Evolutionary conservation across 2,329 filamentous ascomycete genomes (phyloP).

Genomic region (Didymella sp.): DNA sequence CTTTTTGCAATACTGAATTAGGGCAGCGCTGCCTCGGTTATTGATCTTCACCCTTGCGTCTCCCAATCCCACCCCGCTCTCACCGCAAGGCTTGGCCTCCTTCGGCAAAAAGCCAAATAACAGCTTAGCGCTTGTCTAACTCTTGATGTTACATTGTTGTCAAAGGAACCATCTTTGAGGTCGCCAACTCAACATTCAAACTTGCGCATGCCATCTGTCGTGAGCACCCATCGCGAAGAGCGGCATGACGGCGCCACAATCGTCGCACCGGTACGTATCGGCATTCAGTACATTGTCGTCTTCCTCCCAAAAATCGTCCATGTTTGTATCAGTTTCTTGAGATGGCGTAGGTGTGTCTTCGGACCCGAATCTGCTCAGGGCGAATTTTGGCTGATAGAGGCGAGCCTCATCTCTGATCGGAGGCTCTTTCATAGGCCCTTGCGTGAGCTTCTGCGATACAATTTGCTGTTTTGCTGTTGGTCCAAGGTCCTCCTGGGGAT

Average conservation of each 20-base stretch:
- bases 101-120: background rate
- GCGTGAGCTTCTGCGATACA: constrained; percentile 14
- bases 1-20: background rate
- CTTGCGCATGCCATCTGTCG: constrained; percentile 57
- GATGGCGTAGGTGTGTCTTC: constrained; percentile 43
- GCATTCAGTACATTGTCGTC: constrained; percentile 43
- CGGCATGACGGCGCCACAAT: constrained; percentile 63
- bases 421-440: background rate
- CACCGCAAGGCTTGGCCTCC: background rate
- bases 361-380: constrained; percentile 31
- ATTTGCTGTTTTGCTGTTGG: constrained; percentile 46
- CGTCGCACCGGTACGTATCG: constrained; percentile 52
- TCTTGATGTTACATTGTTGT: constrained; percentile 2
- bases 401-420: constrained; percentile 17
- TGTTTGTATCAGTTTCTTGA: constrained; percentile 27
- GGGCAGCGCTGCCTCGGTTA: constrained; percentile 9
- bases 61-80: constrained; percentile 2
- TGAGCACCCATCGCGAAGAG: constrained; percentile 67
- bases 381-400: background rate
- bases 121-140: constrained; percentile 5
- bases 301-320: constrained; percentile 35
- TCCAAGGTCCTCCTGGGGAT: too few relatives aligned
- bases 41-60: constrained; percentile 6
- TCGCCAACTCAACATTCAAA: constrained; percentile 17
- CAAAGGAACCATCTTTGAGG: constrained; percentile 17